phyloP scores from a whole-genome alignment of 495 filamentous ascomycete species.

The Penicillium herquei region DNA sequence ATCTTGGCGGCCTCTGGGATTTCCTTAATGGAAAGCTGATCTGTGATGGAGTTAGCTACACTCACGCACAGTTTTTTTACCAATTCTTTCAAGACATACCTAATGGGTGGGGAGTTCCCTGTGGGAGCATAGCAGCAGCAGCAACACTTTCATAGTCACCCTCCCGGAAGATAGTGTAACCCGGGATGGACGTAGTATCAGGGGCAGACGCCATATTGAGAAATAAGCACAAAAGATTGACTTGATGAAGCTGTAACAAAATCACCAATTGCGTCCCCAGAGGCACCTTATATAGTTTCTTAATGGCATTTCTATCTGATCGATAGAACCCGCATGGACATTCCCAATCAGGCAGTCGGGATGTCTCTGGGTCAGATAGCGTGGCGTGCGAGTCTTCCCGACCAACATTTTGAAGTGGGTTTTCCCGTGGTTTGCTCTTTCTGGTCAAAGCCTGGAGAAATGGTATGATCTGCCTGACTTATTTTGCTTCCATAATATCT shows the following conservation, averaged over 20 bases:
- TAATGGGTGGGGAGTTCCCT: conserved; percentile 30
- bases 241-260: conserved; percentile 14
- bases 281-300: conserved; percentile 21
- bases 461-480: neutral
- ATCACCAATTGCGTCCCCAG: neutral
- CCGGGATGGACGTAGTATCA: conserved; percentile 36
- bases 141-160: conserved; percentile 36
- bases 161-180: conserved; percentile 37
- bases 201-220: conserved; percentile 33
- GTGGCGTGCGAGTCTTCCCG: conserved; percentile 16
- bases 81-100: conserved; percentile 14
- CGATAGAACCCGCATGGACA: conserved; percentile 25
- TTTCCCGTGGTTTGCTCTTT: conserved; percentile 15
- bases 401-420: neutral
- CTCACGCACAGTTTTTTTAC: too few species aligned
- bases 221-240: conserved; percentile 2
- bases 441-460: conserved; percentile 25
- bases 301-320: conserved; percentile 12
- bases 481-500: conserved; percentile 10
- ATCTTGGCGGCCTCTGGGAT: conserved; percentile 31
- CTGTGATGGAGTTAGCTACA: conserved; percentile 4
- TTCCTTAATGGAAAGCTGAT: conserved; percentile 35
- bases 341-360: conserved; percentile 21
- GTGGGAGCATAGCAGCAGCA: conserved; percentile 30
- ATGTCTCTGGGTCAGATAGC: conserved; percentile 7